Evolutionary conservation across 2,329 filamentous ascomycete species (phyloP).

Genomic region (Arachnomyces sp.): DNA sequence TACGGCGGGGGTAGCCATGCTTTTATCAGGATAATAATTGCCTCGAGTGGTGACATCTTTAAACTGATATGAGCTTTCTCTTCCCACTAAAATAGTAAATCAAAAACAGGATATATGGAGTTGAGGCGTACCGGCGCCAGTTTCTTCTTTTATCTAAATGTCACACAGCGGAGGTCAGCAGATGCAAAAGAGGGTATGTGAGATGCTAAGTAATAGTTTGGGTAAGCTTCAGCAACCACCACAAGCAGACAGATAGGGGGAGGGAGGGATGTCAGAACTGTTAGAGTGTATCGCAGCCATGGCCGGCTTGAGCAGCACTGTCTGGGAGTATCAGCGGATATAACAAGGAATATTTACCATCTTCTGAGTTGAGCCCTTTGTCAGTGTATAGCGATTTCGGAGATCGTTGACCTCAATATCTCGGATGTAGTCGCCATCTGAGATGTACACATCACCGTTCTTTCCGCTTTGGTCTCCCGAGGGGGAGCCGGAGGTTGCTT

Average conservation of each 20-base stretch:
- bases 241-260: slow-evolving; percentile 32
- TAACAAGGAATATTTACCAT: slow-evolving; percentile 88
- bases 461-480: slow-evolving; percentile 40
- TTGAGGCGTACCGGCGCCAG: slow-evolving; percentile 90
- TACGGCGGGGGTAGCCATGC: slow-evolving; percentile 89
- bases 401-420: slow-evolving; percentile 99
- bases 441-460: slow-evolving; percentile 83
- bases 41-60: slow-evolving; percentile 98
- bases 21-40: slow-evolving; percentile 95
- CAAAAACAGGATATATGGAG: slow-evolving; percentile 36
- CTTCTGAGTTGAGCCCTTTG: slow-evolving; percentile 94
- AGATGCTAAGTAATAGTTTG: slow-evolving; percentile 53
- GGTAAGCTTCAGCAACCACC: slow-evolving; percentile 62
- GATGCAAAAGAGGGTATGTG: slow-evolving; percentile 64
- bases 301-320: slow-evolving; percentile 30
- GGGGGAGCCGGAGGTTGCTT: slow-evolving; percentile 43
- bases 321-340: slow-evolving; percentile 58
- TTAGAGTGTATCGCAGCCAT: slow-evolving; percentile 23
- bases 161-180: slow-evolving; percentile 87
- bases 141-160: slow-evolving; percentile 98
- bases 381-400: slow-evolving; percentile 92
- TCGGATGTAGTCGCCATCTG: slow-evolving; percentile 95
- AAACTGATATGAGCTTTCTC: slow-evolving; percentile 54
- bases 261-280: slow-evolving; percentile 17
- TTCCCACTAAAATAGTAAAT: slow-evolving; percentile 42